Conservation (phyloP, 306 rosid genomes). For the Lotus japonicus region DNA sequence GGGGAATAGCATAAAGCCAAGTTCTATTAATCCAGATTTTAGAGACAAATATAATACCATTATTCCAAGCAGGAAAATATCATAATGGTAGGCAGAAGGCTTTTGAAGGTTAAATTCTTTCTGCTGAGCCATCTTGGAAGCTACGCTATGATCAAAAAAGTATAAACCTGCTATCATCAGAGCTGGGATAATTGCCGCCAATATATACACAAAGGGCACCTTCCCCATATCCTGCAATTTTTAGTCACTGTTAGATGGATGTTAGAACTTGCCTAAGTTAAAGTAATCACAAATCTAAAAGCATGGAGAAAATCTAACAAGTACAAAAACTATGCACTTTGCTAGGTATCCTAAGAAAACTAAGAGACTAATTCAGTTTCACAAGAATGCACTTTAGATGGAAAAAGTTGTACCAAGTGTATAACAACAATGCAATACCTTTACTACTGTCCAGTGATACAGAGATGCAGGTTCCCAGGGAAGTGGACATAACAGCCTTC, state of each 20-base stretch:
- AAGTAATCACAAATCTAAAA: neutral
- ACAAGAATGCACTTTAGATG: neutral
- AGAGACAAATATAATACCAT: conserved; percentile 39
- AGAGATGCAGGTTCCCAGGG: conserved; percentile 74
- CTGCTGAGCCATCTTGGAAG: conserved; percentile 86
- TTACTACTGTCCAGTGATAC: conserved; percentile 71
- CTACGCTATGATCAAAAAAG: conserved; percentile 93
- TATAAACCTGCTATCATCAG: conserved; percentile 85
- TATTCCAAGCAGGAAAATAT: conserved; percentile 65
- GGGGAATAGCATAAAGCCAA: neutral
- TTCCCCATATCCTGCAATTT: conserved; percentile 74
- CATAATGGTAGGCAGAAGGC: conserved; percentile 88
- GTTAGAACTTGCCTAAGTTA: neutral
- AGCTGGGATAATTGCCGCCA: conserved; percentile 75
- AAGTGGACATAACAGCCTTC: conserved; percentile 70
- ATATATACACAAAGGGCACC: conserved; percentile 51
- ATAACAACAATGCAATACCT: conserved; percentile 36
- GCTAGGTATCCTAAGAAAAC: neutral
- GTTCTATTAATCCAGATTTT: conserved; percentile 6
- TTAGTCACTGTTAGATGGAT: conserved; percentile 9
- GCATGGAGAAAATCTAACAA: neutral
- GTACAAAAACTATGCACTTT: neutral
- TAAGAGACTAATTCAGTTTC: neutral
- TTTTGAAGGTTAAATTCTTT: conserved; percentile 88
- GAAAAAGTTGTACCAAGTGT: neutral